Conservation (phyloP, 1,284 basidiomycete genomes). For the Cronartium ribicola region DNA sequence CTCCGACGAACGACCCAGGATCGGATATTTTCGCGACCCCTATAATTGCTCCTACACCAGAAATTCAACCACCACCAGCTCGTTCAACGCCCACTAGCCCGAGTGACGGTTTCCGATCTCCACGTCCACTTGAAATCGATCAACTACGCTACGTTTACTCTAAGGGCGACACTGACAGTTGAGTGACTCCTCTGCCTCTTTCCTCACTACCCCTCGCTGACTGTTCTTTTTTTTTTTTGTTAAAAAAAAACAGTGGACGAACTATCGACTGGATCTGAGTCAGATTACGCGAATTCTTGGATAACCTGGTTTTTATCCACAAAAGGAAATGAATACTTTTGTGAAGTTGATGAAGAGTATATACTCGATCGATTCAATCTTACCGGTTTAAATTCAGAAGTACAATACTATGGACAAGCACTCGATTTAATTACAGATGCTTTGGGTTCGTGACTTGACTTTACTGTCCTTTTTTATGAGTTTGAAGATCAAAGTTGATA, state of each 20-base stretch:
- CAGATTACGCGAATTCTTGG: slow-evolving; percentile 82
- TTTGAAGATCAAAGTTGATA: not conserved
- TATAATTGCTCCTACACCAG: too few relatives aligned
- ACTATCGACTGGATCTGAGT: slow-evolving; percentile 75
- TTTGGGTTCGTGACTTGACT: slow-evolving; percentile 60
- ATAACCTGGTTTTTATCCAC: slow-evolving; percentile 97
- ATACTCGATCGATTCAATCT: slow-evolving; percentile 97
- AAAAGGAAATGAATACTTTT: slow-evolving; percentile 86
- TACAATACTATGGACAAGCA: slow-evolving; percentile 88
- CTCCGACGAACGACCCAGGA: too few relatives aligned
- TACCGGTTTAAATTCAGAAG: slow-evolving; percentile 93
- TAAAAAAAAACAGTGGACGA: slow-evolving; percentile 64
- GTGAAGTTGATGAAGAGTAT: slow-evolving; percentile 98
- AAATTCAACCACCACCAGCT: too few relatives aligned
- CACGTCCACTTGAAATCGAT: too few relatives aligned
- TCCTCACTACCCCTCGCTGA: too few relatives aligned
- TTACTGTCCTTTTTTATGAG: slow-evolving; percentile 22
- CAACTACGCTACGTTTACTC: too few relatives aligned
- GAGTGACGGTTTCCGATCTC: too few relatives aligned
- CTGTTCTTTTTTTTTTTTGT: not conserved
- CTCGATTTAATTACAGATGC: slow-evolving; percentile 88
- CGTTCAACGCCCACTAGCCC: too few relatives aligned
- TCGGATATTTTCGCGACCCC: too few relatives aligned
- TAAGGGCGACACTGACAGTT: too few relatives aligned
- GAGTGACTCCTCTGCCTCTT: too few relatives aligned